These are phyloP conservation scores for Leucoagaricus sp. DNA, from an alignment of 1,284 basidiomycete species.

Conservation along the genomic window DNA sequence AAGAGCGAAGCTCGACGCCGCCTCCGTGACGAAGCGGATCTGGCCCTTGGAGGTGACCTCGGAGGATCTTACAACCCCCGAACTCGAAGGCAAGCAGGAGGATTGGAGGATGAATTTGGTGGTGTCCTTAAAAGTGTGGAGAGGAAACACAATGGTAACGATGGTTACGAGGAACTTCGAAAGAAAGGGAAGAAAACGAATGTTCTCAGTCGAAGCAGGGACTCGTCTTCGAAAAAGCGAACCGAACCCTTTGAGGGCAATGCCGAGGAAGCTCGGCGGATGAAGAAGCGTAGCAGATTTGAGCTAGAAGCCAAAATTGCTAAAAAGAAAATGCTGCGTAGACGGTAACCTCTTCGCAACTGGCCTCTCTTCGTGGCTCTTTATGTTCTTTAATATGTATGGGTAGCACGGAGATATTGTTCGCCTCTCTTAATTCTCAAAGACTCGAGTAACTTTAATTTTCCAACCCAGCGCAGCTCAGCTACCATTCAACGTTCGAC, in stretches of 20 bases:
- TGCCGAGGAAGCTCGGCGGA: constrained; percentile 42
- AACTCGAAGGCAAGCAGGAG: constrained; percentile 64
- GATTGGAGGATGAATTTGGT: constrained; percentile 82
- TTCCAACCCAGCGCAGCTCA: neutral
- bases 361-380: too few species aligned
- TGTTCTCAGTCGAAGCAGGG: constrained; percentile 55
- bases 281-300: constrained; percentile 74
- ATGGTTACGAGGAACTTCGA: constrained; percentile 79
- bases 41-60: constrained; percentile 81
- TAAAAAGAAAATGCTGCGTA: constrained; percentile 38
- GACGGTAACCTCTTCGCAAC: constrained; percentile 6
- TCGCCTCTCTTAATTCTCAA: too few species aligned
- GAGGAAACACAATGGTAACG: constrained; percentile 39
- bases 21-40: constrained; percentile 86
- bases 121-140: constrained; percentile 68
- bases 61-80: constrained; percentile 41
- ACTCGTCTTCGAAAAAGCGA: constrained; percentile 33
- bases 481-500: too few species aligned
- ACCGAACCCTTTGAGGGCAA: constrained; percentile 42
- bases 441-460: neutral
- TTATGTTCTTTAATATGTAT: too few species aligned
- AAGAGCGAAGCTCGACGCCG: constrained; percentile 86
- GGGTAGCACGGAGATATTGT: too few species aligned
- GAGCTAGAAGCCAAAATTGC: constrained; percentile 69
- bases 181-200: constrained; percentile 66